phyloP scores from a whole-genome alignment of 768 basidiomycete genomes.

The Zangia roseola region DNA sequence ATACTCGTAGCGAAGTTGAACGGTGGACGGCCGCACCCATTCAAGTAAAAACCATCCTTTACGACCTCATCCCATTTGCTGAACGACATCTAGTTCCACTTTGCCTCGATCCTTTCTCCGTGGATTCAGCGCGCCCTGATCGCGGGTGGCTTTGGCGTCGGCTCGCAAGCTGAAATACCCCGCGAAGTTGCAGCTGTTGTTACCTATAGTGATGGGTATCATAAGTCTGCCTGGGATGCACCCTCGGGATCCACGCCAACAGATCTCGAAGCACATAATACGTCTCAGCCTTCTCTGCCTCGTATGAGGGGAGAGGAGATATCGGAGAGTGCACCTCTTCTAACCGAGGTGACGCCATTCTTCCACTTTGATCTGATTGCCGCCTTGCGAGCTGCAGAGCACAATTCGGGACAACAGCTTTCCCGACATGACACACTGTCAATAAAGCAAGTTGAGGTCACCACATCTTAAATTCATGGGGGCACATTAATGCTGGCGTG shows the following conservation, averaged over 20 bases:
- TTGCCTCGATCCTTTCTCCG: slow-evolving; percentile 85
- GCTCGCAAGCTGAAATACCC: slow-evolving; percentile 42
- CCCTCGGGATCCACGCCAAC: not conserved
- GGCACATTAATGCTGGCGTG: no score
- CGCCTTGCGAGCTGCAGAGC: slow-evolving; percentile 71
- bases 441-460: slow-evolving; percentile 6
- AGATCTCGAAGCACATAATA: slow-evolving; percentile 37
- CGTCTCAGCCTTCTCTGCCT: slow-evolving; percentile 6
- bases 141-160: slow-evolving; percentile 88
- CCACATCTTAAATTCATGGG: not conserved
- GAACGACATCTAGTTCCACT: slow-evolving; percentile 73
- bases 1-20: slow-evolving; percentile 85
- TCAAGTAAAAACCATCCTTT: slow-evolving; percentile 37
- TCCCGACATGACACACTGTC: slow-evolving; percentile 6
- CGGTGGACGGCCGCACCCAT: slow-evolving; percentile 77
- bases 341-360: slow-evolving; percentile 65
- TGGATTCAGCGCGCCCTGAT: slow-evolving; percentile 91
- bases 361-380: slow-evolving; percentile 87
- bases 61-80: not conserved
- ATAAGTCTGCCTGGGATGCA: slow-evolving; percentile 23
- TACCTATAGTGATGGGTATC: slow-evolving; percentile 53
- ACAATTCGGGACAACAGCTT: slow-evolving; percentile 18
- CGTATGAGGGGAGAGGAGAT: not conserved
- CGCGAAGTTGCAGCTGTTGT: slow-evolving; percentile 78
- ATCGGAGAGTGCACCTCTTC: slow-evolving; percentile 32